Percentiles rank a stretch among this genome's conserved stretches.
phyloP scores from a whole-genome alignment of 441 rosid genomes.

The Erysimum cheiri region DNA sequence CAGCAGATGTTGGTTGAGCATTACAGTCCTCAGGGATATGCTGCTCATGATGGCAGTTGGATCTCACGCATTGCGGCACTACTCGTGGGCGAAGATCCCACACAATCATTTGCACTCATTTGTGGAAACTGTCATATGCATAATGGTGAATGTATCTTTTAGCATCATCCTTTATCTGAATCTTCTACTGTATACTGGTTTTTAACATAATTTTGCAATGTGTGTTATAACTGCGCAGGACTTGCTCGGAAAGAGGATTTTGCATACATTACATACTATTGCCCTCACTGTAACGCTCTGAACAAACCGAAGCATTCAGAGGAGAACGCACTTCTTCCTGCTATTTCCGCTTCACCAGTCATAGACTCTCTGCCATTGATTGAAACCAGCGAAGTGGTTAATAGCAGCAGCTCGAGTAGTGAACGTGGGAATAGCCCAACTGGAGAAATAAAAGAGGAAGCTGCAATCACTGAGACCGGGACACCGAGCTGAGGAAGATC shows the following conservation, averaged over 20 bases:
- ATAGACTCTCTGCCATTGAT: constrained; percentile 32
- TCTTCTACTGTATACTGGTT: background rate
- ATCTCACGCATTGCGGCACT: constrained; percentile 86
- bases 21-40: constrained; percentile 58
- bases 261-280: constrained; percentile 76
- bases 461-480: constrained; percentile 27
- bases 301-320: constrained; percentile 67
- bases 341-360: constrained; percentile 26
- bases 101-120: constrained; percentile 87
- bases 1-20: constrained; percentile 66
- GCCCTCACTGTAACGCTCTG: constrained; percentile 85
- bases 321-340: constrained; percentile 41
- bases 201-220: constrained; percentile 16
- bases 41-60: constrained; percentile 75
- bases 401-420: constrained; percentile 40
- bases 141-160: constrained; percentile 63
- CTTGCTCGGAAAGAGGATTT: constrained; percentile 88
- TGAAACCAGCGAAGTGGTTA: constrained; percentile 41
- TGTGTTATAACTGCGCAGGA: constrained; percentile 53
- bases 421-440: constrained; percentile 42
- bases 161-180: background rate
- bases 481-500: constrained; percentile 31
- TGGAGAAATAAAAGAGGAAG: constrained; percentile 32
- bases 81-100: constrained; percentile 93
- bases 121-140: constrained; percentile 95